Evolutionary conservation across 2,329 filamentous ascomycete genomes (phyloP).

Genomic region (Eutypella sp.): DNA sequence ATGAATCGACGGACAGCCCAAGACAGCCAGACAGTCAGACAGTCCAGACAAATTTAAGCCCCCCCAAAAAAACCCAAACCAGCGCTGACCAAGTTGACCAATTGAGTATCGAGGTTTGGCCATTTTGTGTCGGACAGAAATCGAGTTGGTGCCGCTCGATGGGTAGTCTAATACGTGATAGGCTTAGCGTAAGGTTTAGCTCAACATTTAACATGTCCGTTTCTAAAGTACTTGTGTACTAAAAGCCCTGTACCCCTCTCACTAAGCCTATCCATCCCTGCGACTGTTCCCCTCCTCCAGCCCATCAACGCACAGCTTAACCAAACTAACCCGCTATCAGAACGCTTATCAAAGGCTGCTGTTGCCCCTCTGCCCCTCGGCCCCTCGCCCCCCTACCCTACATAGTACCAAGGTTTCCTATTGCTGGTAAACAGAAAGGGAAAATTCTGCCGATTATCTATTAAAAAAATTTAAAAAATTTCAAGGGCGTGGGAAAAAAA

Average conservation of each 20-base stretch:
- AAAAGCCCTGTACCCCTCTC: not conserved
- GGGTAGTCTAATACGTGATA: too few relatives aligned
- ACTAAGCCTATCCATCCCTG: not conserved
- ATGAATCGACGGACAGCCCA: not conserved
- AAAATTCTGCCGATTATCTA: too few relatives aligned
- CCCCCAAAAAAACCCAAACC: too few relatives aligned
- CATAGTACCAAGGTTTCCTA: too few relatives aligned
- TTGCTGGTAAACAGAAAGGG: not conserved
- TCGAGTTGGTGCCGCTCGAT: constrained; percentile 1
- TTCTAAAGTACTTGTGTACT: not conserved
- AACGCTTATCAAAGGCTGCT: not conserved
- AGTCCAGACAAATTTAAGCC: too few relatives aligned
- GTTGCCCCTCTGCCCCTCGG: constrained; percentile 1
- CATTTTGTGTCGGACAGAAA: constrained; percentile 3
- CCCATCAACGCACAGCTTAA: not conserved
- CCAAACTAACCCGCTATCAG: too few relatives aligned
- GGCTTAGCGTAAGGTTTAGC: too few relatives aligned
- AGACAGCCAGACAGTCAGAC: too few relatives aligned
- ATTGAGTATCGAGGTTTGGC: constrained; percentile 4
- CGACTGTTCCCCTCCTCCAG: not conserved
- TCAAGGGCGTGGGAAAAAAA: too few relatives aligned
- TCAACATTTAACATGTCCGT: too few relatives aligned
- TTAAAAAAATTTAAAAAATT: too few relatives aligned
- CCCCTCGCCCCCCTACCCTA: not conserved
- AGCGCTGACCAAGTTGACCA: constrained; percentile 1